phyloP scores from a whole-genome alignment of 352 stramenopile genomes.

The Pythium graminicola region DNA sequence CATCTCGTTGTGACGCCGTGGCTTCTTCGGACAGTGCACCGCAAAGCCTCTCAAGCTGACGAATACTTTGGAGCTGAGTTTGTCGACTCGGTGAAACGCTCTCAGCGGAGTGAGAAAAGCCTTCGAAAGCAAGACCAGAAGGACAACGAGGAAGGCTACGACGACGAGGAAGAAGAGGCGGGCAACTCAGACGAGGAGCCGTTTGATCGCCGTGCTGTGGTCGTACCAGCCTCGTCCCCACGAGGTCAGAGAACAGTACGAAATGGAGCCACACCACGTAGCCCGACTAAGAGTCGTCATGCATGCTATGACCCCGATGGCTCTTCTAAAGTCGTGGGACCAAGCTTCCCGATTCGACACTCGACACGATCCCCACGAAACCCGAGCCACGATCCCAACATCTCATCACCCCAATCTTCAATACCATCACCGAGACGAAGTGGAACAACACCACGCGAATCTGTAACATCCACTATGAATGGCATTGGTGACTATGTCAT shows the following conservation, averaged over 20 bases:
- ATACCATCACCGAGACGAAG: neutral
- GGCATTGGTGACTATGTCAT: neutral
- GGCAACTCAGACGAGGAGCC: constrained; percentile 16
- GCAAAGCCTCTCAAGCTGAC: constrained; percentile 59
- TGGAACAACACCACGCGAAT: neutral
- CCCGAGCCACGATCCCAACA: neutral
- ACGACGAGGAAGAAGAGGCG: constrained; percentile 8
- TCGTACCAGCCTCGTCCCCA: constrained; percentile 17
- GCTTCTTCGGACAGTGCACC: constrained; percentile 59
- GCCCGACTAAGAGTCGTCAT: constrained; percentile 23
- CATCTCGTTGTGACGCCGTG: constrained; percentile 54
- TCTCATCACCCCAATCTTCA: neutral
- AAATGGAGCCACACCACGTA: neutral
- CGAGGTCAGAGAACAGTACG: neutral
- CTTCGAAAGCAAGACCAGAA: neutral
- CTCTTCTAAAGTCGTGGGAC: constrained; percentile 18
- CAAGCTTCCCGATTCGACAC: neutral
- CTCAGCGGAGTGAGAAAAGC: constrained; percentile 12
- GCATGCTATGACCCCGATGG: constrained; percentile 40
- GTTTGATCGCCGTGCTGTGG: constrained; percentile 13
- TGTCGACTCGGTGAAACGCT: constrained; percentile 35
- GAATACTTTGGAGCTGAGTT: constrained; percentile 68
- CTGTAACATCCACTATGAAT: no score
- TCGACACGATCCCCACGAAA: constrained; percentile 11
- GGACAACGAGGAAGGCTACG: constrained; percentile 1